Conservation (phyloP, 495 filamentous ascomycete genomes). For the Neurospora sublineolata region DNA sequence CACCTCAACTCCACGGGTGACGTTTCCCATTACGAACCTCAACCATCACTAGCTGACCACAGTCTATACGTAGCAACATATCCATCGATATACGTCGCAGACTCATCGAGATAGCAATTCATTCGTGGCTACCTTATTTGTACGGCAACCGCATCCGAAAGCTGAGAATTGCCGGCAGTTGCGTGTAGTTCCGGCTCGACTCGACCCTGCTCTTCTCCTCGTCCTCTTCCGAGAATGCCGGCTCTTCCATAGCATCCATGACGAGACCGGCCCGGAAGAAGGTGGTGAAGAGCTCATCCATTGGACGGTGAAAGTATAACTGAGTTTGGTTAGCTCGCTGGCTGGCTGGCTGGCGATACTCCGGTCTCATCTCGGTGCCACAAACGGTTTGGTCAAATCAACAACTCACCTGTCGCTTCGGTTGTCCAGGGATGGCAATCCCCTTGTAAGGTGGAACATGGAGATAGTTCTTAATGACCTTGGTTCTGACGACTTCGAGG, state of each 20-base stretch:
- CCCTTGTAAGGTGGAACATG: slow-evolving; percentile 24
- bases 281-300: slow-evolving; percentile 26
- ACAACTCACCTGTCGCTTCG: slow-evolving; percentile 18
- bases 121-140: neutral
- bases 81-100: neutral
- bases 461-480: slow-evolving; percentile 25
- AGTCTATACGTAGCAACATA: neutral
- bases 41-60: neutral
- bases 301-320: slow-evolving; percentile 32
- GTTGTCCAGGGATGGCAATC: slow-evolving; percentile 20
- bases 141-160: slow-evolving; percentile 19
- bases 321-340: neutral
- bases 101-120: neutral
- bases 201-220: slow-evolving; percentile 10
- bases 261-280: slow-evolving; percentile 28
- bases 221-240: slow-evolving; percentile 22
- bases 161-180: slow-evolving; percentile 26
- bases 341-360: neutral
- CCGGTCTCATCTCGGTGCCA: neutral
- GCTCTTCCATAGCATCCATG: slow-evolving; percentile 33
- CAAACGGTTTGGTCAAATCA: neutral
- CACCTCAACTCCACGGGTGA: neutral
- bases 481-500: slow-evolving; percentile 13
- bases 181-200: slow-evolving; percentile 22
- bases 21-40: neutral